Evolutionary conservation across 345 rosid genomes (phyloP).

Genomic region (Cardiospermum halicacabum): DNA sequence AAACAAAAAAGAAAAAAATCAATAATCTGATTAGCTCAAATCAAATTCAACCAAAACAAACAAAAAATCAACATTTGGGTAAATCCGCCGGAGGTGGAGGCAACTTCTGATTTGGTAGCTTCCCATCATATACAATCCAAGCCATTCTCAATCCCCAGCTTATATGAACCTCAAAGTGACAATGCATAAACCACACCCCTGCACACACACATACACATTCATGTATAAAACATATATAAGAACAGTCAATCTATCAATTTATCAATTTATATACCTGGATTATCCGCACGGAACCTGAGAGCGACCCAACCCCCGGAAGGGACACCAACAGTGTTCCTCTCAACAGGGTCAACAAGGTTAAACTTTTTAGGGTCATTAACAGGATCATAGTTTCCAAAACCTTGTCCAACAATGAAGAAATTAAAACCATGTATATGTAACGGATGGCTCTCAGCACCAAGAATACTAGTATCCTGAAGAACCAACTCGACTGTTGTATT

Average conservation of each 20-base stretch:
- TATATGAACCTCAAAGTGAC: slow-evolving; percentile 23
- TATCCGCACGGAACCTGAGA: slow-evolving; percentile 25
- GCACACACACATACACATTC: neutral
- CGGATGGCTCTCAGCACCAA: slow-evolving; percentile 24
- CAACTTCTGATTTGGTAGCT: slow-evolving; percentile 23
- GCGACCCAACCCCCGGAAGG: slow-evolving; percentile 25
- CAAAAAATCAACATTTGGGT: slow-evolving; percentile 20
- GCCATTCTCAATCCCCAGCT: slow-evolving; percentile 32
- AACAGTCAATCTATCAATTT: no score
- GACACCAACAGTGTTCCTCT: slow-evolving; percentile 22
- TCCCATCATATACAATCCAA: slow-evolving; percentile 24
- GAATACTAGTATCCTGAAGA: slow-evolving; percentile 24
- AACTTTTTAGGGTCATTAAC: slow-evolving; percentile 22
- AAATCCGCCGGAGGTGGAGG: slow-evolving; percentile 30
- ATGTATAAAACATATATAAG: no score
- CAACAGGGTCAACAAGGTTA: slow-evolving; percentile 24
- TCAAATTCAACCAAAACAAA: neutral
- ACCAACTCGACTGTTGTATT: slow-evolving; percentile 22
- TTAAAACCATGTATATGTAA: slow-evolving; percentile 25
- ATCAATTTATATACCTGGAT: slow-evolving; percentile 29
- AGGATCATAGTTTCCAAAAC: slow-evolving; percentile 24
- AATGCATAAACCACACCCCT: slow-evolving; percentile 32
- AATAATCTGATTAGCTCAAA: neutral
- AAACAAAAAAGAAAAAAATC: neutral
- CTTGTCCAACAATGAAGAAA: slow-evolving; percentile 24